Base-by-base conservation (phyloP, 768 basidiomycete genomes). In the Hygrocybe punicea region DNA sequence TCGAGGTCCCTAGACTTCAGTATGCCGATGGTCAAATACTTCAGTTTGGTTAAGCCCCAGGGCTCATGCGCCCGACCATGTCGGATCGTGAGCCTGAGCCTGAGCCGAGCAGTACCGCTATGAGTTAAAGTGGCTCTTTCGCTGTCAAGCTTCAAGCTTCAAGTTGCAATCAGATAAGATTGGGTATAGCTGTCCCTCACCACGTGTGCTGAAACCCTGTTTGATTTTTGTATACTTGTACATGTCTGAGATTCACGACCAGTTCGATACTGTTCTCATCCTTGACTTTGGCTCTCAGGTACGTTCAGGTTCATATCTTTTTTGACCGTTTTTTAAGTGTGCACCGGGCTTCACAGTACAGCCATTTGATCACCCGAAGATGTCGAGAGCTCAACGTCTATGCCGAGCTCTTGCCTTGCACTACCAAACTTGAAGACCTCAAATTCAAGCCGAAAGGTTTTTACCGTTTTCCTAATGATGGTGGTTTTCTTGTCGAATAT, bases 261-360 rank as follows among this genome's bases (percentile, higher is more conserved):
- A 93, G 62, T 98, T 96, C 69, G 94, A 98, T 67, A 95, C 95
- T 21, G 86, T 98, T 62, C 85, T 98, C 42, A 97, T 98, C 65
- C 78, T 98, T 34, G 96, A 98, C 73, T 98, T 98, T 73, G 96
- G 96, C 53, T 97, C 94, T 9, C 95, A 93, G 82, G 94, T 96
- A 64, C 62, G 76, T 25, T 52, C 47, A 25, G 17, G 19, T 51
- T 21, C 19, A 51, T 11, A 35, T 7, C 25, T 21, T 37, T 45
- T 37, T 7, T 11, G 23, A n/a, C 2, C 9, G 36, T 16, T 2
- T 33, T 29, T 24, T 51, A 2, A 29, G 46, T 49, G 51, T 53
- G 56, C 59, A 58, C 52, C 37, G 58, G 35, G 39, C 56, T 64
- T 42, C 8, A 8, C 70, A 96, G 93, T 96, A 96, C 73, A 95